Percentiles rank a stretch among this genome's conserved stretches.
phyloP scores from a whole-genome alignment of 2,329 filamentous ascomycete genomes.

The Diplodia mutila region DNA sequence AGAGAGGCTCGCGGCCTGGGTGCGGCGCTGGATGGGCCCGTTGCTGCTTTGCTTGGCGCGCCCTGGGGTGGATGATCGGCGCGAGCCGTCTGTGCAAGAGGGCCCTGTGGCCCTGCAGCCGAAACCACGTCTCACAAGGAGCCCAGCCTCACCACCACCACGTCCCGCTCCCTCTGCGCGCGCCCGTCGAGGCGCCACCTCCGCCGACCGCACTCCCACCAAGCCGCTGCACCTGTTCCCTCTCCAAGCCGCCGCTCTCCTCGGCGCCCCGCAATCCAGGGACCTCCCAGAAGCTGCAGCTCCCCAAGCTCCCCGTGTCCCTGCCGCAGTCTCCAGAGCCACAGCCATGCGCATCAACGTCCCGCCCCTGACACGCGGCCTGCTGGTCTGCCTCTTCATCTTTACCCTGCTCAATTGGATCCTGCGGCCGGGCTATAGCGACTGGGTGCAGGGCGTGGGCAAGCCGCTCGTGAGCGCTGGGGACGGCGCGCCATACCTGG shows the following conservation, averaged over 20 bases:
- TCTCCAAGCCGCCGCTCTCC: background rate
- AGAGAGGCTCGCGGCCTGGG: constrained; percentile 20
- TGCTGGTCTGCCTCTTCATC: constrained; percentile 73
- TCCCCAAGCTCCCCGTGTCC: constrained; percentile 26
- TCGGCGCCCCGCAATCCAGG: constrained; percentile 10
- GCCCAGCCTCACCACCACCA: constrained; percentile 4
- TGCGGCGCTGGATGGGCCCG: constrained; percentile 25
- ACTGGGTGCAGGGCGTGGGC: constrained; percentile 51
- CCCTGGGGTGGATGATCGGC: constrained; percentile 16
- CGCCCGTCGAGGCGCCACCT: constrained; percentile 8
- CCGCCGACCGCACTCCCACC: background rate
- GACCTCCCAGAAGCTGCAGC: constrained; percentile 7
- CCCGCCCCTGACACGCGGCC: constrained; percentile 83
- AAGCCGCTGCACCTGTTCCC: background rate
- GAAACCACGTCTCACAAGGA: constrained; percentile 13
- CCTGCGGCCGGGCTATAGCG: constrained; percentile 58
- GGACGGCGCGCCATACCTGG: constrained; percentile 81
- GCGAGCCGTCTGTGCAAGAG: constrained; percentile 2
- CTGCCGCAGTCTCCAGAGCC: constrained; percentile 4
- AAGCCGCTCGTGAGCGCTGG: constrained; percentile 50
- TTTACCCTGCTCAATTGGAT: constrained; percentile 83
- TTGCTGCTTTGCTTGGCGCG: constrained; percentile 23
- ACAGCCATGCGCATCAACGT: constrained; percentile 82
- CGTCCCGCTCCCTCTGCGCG: background rate
- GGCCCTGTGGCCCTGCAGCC: background rate